A percentile compares a stretch with the other conserved stretches of the same genome.
Conservation (phyloP, 169 alveolate genomes). For the Perkinsus olseni region DNA sequence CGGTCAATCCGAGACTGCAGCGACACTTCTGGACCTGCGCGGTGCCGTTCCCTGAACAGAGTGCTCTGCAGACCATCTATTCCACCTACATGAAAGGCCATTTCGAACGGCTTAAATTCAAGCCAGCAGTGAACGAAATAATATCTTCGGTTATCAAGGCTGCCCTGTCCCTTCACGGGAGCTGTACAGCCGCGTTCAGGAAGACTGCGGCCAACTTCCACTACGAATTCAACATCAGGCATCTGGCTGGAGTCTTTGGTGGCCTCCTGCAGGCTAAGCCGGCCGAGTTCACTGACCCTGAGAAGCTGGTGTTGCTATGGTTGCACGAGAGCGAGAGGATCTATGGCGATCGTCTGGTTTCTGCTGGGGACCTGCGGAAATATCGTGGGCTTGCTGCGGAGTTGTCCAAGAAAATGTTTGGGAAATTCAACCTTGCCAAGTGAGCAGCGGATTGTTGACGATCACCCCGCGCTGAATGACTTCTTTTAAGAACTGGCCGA, state of each 20-base stretch:
- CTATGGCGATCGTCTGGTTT: conserved; percentile 83
- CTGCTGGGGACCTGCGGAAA: conserved; percentile 64
- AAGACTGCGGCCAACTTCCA: conserved; percentile 93
- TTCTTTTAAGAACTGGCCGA: too few species aligned
- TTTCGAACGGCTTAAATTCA: conserved; percentile 66
- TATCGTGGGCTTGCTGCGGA: conserved; percentile 76
- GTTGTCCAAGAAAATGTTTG: conserved; percentile 72
- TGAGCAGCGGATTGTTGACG: conserved; percentile 37
- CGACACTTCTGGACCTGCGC: conserved; percentile 90
- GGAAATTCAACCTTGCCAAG: conserved; percentile 79
- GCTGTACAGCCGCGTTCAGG: conserved; percentile 57
- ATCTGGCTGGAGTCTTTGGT: conserved; percentile 83
- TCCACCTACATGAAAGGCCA: conserved; percentile 81
- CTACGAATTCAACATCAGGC: conserved; percentile 89
- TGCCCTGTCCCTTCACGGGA: conserved; percentile 71
- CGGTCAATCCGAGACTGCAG: conserved; percentile 79
- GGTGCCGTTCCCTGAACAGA: conserved; percentile 85
- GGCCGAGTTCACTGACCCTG: conserved; percentile 73
- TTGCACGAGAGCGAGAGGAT: conserved; percentile 90
- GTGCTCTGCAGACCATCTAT: conserved; percentile 79
- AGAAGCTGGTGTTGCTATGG: conserved; percentile 81
- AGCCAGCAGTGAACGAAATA: conserved; percentile 74
- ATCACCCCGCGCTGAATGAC: too few species aligned
- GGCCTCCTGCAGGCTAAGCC: conserved; percentile 84
- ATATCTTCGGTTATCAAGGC: conserved; percentile 79